Evolutionary conservation across 75 land plant genomes (phyloP).

Genomic region (Pinus tabuliformis): DNA sequence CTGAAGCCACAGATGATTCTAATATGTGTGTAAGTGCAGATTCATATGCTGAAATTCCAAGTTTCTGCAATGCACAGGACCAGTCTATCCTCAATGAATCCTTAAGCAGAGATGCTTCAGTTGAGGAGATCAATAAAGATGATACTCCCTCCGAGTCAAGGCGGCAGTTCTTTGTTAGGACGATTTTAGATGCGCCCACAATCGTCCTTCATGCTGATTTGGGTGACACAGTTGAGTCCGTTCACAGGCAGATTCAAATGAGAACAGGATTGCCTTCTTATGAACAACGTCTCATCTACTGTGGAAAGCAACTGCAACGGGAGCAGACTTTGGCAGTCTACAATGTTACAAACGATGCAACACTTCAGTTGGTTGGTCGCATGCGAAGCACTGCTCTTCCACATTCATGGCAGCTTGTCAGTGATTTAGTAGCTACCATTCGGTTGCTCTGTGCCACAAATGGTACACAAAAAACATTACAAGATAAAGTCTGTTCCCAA

Average conservation of each 20-base stretch:
- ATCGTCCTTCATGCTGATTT: slow-evolving; percentile 59
- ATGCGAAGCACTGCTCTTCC: slow-evolving; percentile 78
- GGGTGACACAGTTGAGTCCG: slow-evolving; percentile 55
- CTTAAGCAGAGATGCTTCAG: neutral
- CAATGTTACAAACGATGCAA: slow-evolving; percentile 53
- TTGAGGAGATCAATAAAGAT: neutral
- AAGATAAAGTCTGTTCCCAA: slow-evolving; percentile 12
- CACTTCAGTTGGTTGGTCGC: slow-evolving; percentile 67
- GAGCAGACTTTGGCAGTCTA: slow-evolving; percentile 66
- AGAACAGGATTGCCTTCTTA: slow-evolving; percentile 63
- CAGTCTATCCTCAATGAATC: neutral
- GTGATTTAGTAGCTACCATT: slow-evolving; percentile 57
- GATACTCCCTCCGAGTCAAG: neutral
- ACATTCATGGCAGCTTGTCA: slow-evolving; percentile 66
- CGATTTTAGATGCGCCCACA: slow-evolving; percentile 45
- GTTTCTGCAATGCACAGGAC: neutral
- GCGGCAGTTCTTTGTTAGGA: slow-evolving; percentile 75
- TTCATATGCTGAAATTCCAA: neutral
- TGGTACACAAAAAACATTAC: neutral
- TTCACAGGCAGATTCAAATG: slow-evolving; percentile 48
- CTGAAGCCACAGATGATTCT: neutral
- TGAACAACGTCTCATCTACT: slow-evolving; percentile 77
- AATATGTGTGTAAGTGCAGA: neutral
- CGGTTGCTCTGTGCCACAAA: slow-evolving; percentile 17
- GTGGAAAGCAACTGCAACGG: slow-evolving; percentile 74